These are phyloP conservation scores for Russula sp. DNA, from an alignment of 768 basidiomycete genomes.

Conservation along the genomic window DNA sequence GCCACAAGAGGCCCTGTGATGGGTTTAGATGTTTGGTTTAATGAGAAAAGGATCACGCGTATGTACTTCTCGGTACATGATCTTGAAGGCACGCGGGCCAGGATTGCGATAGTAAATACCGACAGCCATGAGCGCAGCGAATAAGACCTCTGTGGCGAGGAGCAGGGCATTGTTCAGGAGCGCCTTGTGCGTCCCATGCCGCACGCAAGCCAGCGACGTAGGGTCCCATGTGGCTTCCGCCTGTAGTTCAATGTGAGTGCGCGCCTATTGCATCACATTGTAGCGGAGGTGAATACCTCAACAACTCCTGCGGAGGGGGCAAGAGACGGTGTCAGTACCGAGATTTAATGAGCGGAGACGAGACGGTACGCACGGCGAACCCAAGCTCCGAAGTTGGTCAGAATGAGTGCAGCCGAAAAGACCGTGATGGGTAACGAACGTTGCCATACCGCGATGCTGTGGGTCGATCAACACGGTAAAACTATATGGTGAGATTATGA, in stretches of 20 bases:
- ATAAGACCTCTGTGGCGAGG: background rate
- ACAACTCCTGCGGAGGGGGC: background rate
- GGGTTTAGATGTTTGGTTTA: background rate
- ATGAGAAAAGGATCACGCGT: background rate
- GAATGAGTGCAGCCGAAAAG: background rate
- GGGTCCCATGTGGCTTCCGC: background rate
- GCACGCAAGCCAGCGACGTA: background rate
- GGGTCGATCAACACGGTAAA: background rate
- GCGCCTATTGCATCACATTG: background rate
- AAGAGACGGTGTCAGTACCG: background rate
- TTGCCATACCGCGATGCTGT: slow-evolving; percentile 21
- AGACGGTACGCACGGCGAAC: slow-evolving; percentile 6
- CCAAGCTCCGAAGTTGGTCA: slow-evolving; percentile 13
- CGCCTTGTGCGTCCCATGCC: background rate
- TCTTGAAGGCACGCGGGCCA: slow-evolving; percentile 6
- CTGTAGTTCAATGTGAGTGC: background rate
- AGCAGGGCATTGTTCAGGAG: slow-evolving; percentile 6
- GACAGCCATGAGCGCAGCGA: slow-evolving; percentile 6
- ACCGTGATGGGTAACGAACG: background rate
- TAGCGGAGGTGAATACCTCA: background rate
- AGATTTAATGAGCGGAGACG: background rate
- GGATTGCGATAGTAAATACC: slow-evolving; percentile 13
- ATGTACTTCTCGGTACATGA: slow-evolving; percentile 21
- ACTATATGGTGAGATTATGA: background rate
- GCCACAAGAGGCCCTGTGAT: slow-evolving; percentile 20